Percentiles rank a stretch among this genome's conserved stretches.
Evolutionary conservation across 2,329 filamentous ascomycete genomes (phyloP).

Genomic region (Pseudogymnoascus sp.): DNA sequence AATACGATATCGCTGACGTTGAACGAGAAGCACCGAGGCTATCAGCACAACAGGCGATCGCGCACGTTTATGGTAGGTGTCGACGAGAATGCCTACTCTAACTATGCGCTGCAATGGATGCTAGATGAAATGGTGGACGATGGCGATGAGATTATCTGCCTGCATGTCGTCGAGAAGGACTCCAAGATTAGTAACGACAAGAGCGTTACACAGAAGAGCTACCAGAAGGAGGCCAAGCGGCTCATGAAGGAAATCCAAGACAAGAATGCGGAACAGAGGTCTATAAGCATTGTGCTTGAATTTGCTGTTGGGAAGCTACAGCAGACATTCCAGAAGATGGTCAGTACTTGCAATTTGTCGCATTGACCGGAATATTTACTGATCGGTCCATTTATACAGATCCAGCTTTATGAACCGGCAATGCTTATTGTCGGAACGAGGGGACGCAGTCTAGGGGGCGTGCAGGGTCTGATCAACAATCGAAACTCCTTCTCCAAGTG

Average conservation of each 20-base stretch:
- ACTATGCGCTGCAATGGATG: slow-evolving; percentile 66
- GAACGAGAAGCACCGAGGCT: slow-evolving; percentile 64
- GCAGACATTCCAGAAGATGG: slow-evolving; percentile 66
- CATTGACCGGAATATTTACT: slow-evolving; percentile 1
- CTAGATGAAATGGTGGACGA: slow-evolving; percentile 71
- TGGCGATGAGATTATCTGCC: slow-evolving; percentile 66
- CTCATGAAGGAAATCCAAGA: slow-evolving; percentile 57
- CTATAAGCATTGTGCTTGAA: slow-evolving; percentile 64
- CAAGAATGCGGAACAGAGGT: slow-evolving; percentile 63
- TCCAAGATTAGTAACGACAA: slow-evolving; percentile 54
- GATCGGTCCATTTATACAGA: slow-evolving; percentile 35
- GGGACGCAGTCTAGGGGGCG: slow-evolving; percentile 59
- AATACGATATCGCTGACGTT: slow-evolving; percentile 55
- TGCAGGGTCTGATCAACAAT: slow-evolving; percentile 60
- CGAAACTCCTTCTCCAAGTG: slow-evolving; percentile 59
- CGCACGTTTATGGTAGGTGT: slow-evolving; percentile 65
- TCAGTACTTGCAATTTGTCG: slow-evolving; percentile 29
- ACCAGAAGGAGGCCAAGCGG: slow-evolving; percentile 55
- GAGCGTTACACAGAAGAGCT: slow-evolving; percentile 50
- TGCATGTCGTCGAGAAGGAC: slow-evolving; percentile 64
- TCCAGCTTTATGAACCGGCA: slow-evolving; percentile 64
- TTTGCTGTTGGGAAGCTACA: slow-evolving; percentile 65
- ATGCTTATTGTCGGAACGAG: slow-evolving; percentile 65
- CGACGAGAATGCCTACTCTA: slow-evolving; percentile 67
- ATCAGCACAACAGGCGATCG: slow-evolving; percentile 57